Percentiles rank a stretch among this genome's conserved stretches.
These are phyloP conservation scores for Panaeolus papilionaceus DNA, from an alignment of 768 basidiomycete species.

Conservation along the genomic window DNA sequence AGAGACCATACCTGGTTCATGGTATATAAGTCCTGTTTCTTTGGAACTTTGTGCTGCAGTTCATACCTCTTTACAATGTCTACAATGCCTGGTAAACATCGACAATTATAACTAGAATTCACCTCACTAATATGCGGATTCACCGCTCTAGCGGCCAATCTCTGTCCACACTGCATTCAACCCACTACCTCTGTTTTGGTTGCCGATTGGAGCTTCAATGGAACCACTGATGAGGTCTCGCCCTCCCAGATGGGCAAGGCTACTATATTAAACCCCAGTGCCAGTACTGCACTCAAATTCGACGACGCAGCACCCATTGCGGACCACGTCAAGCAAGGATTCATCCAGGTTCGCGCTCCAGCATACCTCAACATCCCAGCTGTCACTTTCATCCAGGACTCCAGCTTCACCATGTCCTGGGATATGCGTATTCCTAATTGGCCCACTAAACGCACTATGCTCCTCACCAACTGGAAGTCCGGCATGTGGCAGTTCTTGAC, in stretches of 20 bases:
- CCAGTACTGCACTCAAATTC: slow-evolving; percentile 2
- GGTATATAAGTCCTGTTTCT: no score
- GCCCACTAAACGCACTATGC: not conserved
- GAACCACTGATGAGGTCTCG: not conserved
- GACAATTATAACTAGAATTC: no score
- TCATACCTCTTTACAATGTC: no score
- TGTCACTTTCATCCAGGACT: not conserved
- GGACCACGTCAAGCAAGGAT: slow-evolving; percentile 1
- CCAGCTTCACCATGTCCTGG: slow-evolving; percentile 5
- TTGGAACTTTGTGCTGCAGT: no score
- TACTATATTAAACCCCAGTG: not conserved
- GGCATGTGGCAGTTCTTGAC: slow-evolving; percentile 9
- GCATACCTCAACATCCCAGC: slow-evolving; percentile 1
- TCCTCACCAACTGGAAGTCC: not conserved
- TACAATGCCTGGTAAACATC: no score
- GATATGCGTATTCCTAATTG: not conserved
- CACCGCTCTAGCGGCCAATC: not conserved
- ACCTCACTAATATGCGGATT: no score
- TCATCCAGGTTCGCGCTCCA: not conserved
- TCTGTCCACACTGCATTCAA: not conserved
- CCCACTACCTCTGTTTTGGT: not conserved
- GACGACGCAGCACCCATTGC: not conserved
- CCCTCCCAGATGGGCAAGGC: not conserved
- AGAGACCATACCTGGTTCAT: no score
- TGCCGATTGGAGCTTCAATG: not conserved